Evolutionary conservation across 1,139 yeast genomes (phyloP).

Genomic region (Lodderomyces beijingensis): DNA sequence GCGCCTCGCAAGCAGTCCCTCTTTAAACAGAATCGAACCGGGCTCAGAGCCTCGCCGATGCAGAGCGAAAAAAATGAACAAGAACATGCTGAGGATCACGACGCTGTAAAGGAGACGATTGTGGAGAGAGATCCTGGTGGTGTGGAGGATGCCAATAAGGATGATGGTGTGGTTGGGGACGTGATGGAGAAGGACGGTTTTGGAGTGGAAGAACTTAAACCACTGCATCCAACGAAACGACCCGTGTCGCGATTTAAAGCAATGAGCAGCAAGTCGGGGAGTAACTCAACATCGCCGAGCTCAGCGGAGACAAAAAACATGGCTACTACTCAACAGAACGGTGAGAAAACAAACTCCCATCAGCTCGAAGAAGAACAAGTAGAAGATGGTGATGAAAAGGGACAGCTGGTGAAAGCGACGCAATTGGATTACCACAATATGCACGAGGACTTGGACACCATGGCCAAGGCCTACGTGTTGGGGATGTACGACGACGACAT

Average conservation of each 20-base stretch:
- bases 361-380: neutral
- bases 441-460: slow-evolving; percentile 39
- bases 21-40: slow-evolving; percentile 13
- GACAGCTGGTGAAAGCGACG: slow-evolving; percentile 17
- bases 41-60: no score
- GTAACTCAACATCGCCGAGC: neutral
- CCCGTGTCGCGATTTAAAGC: slow-evolving; percentile 22
- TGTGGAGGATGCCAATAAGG: slow-evolving; percentile 1
- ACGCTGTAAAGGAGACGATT: neutral
- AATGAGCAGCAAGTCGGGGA: slow-evolving; percentile 7
- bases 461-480: slow-evolving; percentile 57
- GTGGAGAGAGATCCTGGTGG: slow-evolving; percentile 8
- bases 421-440: slow-evolving; percentile 38
- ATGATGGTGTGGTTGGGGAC: slow-evolving; percentile 6
- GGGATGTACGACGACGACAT: slow-evolving; percentile 58
- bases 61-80: slow-evolving; percentile 1
- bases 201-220: neutral
- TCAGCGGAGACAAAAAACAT: neutral
- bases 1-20: slow-evolving; percentile 11
- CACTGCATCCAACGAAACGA: no score
- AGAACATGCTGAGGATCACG: slow-evolving; percentile 5
- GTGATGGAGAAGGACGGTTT: slow-evolving; percentile 1
- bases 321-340: no score
- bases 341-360: neutral
- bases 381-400: neutral